Percentiles rank a stretch among this genome's conserved stretches.
phyloP scores from a whole-genome alignment of 169 alveolate species.

The Plasmodium inui region DNA sequence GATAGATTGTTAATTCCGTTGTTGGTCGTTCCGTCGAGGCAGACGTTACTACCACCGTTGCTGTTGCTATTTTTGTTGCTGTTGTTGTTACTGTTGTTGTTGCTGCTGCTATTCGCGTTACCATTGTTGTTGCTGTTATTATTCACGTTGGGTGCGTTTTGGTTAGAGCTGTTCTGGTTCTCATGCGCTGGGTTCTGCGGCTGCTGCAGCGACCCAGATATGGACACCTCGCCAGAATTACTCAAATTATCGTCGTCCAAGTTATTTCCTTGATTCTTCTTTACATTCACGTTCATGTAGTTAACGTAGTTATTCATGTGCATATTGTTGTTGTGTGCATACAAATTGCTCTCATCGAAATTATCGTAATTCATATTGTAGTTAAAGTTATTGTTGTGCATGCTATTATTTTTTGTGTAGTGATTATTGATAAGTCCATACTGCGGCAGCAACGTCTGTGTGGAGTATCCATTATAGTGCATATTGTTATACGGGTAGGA shows the following conservation, averaged over 20 bases:
- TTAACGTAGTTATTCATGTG: slow-evolving; percentile 69
- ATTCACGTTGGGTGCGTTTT: slow-evolving; percentile 32
- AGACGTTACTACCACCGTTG: not conserved
- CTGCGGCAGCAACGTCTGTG: slow-evolving; percentile 64
- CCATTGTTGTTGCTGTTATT: not conserved
- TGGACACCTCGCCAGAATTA: slow-evolving; percentile 60
- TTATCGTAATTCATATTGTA: slow-evolving; percentile 62
- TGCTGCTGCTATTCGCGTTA: not conserved
- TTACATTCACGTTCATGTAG: slow-evolving; percentile 47
- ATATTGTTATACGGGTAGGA: slow-evolving; percentile 69
- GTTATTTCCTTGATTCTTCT: slow-evolving; percentile 43
- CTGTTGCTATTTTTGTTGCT: not conserved
- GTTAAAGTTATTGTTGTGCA: slow-evolving; percentile 50
- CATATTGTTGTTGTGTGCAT: slow-evolving; percentile 47
- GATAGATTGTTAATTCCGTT: slow-evolving; percentile 47
- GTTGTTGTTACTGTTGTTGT: not conserved
- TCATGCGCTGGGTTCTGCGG: slow-evolving; percentile 24
- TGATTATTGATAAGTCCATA: slow-evolving; percentile 51
- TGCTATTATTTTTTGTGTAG: slow-evolving; percentile 44
- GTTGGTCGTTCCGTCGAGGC: slow-evolving; percentile 31
- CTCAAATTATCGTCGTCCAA: slow-evolving; percentile 61
- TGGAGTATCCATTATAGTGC: slow-evolving; percentile 56
- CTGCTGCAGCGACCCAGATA: slow-evolving; percentile 39
- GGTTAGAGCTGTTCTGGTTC: slow-evolving; percentile 24
- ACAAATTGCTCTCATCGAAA: slow-evolving; percentile 61